A percentile compares a stretch with the other conserved stretches of the same genome.
Conservation (phyloP, 495 filamentous ascomycete genomes). For the Parathielavia appendiculata region DNA sequence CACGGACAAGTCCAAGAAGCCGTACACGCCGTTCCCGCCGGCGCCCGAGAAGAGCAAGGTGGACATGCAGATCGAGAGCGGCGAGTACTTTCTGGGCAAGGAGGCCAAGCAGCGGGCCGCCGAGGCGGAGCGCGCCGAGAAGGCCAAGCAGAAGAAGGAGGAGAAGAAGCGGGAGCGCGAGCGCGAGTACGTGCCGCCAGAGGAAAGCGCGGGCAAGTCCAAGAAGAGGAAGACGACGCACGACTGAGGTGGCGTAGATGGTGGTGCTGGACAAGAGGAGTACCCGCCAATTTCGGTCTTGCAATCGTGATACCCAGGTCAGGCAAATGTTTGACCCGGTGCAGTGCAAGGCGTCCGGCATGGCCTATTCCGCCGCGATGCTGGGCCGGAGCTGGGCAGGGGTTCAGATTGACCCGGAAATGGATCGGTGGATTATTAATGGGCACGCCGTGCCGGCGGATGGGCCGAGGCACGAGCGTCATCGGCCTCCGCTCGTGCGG, state of each 20-base stretch:
- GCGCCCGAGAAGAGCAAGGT: slow-evolving; percentile 76
- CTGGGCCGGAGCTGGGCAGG: background rate
- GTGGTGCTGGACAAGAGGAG: background rate
- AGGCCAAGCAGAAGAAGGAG: slow-evolving; percentile 74
- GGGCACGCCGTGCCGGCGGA: slow-evolving; percentile 4
- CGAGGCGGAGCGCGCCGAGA: slow-evolving; percentile 72
- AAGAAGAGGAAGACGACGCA: slow-evolving; percentile 55
- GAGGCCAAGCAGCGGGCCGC: slow-evolving; percentile 80
- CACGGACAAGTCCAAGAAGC: slow-evolving; percentile 88
- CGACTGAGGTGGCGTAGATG: slow-evolving; percentile 28
- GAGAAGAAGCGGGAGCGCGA: slow-evolving; percentile 83
- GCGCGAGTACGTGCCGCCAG: slow-evolving; percentile 79
- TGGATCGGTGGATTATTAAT: slow-evolving; percentile 11
- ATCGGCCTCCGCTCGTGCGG: slow-evolving; percentile 19
- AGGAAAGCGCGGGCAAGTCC: slow-evolving; percentile 63
- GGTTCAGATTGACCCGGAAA: background rate
- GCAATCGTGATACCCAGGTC: slow-evolving; percentile 31
- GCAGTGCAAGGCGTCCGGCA: background rate
- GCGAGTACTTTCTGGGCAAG: slow-evolving; percentile 93
- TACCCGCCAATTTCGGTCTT: slow-evolving; percentile 12
- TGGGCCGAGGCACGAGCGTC: slow-evolving; percentile 25
- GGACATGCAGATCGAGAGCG: slow-evolving; percentile 94
- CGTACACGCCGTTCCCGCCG: slow-evolving; percentile 78
- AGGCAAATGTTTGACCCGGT: slow-evolving; percentile 17
- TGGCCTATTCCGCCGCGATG: background rate